Evolutionary conservation across 768 basidiomycete species (phyloP).

Genomic region (Tephrocybe sp.): DNA sequence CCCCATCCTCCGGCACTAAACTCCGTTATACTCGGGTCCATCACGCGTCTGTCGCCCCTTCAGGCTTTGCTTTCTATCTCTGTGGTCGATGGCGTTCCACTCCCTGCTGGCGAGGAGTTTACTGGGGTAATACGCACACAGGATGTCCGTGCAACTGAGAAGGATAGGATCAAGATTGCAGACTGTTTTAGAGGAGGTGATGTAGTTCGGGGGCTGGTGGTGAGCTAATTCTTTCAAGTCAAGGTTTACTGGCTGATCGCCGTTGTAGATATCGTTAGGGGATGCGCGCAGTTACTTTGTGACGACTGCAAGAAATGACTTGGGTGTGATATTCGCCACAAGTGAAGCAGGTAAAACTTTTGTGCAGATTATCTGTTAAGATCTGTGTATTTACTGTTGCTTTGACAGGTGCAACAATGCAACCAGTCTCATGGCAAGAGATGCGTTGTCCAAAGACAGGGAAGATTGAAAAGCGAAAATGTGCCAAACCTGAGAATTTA

Average conservation of each 20-base stretch:
- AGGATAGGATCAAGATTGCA: slow-evolving; percentile 84
- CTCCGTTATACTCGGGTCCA: slow-evolving; percentile 76
- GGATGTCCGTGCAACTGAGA: slow-evolving; percentile 88
- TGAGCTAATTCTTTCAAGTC: slow-evolving; percentile 33
- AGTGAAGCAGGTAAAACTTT: slow-evolving; percentile 70
- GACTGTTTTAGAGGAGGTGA: slow-evolving; percentile 93
- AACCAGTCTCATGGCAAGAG: slow-evolving; percentile 86
- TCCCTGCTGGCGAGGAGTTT: slow-evolving; percentile 85
- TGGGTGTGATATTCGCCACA: slow-evolving; percentile 89
- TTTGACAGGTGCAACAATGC: slow-evolving; percentile 68
- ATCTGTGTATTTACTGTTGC: not conserved
- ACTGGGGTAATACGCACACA: slow-evolving; percentile 84
- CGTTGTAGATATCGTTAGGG: slow-evolving; percentile 77
- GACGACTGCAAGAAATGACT: slow-evolving; percentile 85
- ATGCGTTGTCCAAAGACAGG: slow-evolving; percentile 88
- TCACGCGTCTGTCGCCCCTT: slow-evolving; percentile 79
- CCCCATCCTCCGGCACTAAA: slow-evolving; percentile 73
- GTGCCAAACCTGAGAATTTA: slow-evolving; percentile 76
- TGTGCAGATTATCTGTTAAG: not conserved
- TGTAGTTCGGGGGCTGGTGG: slow-evolving; percentile 83
- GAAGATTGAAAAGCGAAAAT: slow-evolving; percentile 77
- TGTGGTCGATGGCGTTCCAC: slow-evolving; percentile 82
- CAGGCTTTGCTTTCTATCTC: slow-evolving; percentile 84
- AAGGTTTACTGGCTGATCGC: not conserved
- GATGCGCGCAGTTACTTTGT: slow-evolving; percentile 92